phyloP scores from a whole-genome alignment of 257 asterid genomes.

The Nicotiana knightiana region DNA sequence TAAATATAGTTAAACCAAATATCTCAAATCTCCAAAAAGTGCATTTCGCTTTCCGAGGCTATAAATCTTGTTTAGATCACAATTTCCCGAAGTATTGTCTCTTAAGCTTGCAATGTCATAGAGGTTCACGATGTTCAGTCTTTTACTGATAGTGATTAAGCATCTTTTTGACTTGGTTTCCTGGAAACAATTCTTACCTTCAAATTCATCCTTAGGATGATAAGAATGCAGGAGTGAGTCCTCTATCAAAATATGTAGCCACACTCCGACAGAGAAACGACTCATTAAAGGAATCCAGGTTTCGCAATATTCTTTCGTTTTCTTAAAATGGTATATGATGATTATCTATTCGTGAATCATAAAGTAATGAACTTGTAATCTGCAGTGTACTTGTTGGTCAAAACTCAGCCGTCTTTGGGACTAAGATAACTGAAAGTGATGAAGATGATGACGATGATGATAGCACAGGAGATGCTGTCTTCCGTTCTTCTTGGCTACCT shows the following conservation, averaged over 20 bases:
- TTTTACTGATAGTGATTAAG: not conserved
- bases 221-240: constrained; percentile 53
- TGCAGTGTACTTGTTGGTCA: constrained; percentile 70
- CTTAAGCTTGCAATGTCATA: not conserved
- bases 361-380: constrained; percentile 3
- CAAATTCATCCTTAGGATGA: constrained; percentile 44
- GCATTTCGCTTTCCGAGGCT: too few species aligned
- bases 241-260: constrained; percentile 57
- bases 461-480: too few species aligned
- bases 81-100: not conserved
- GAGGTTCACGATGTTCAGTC: not conserved
- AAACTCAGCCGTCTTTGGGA: constrained; percentile 37
- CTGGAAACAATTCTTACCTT: not conserved
- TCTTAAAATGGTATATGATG: not conserved
- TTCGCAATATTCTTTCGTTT: not conserved
- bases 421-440: constrained; percentile 25
- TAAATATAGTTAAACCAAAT: too few species aligned
- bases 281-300: constrained; percentile 75
- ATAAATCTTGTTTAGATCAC: not conserved
- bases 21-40: too few species aligned
- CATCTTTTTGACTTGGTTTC: constrained; percentile 1
- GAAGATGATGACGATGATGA: too few species aligned
- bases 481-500: too few species aligned
- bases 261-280: constrained; percentile 56
- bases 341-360: not conserved